phyloP scores from a whole-genome alignment of 192 early-diverging fungal genomes.

The Coemansia furcata region DNA sequence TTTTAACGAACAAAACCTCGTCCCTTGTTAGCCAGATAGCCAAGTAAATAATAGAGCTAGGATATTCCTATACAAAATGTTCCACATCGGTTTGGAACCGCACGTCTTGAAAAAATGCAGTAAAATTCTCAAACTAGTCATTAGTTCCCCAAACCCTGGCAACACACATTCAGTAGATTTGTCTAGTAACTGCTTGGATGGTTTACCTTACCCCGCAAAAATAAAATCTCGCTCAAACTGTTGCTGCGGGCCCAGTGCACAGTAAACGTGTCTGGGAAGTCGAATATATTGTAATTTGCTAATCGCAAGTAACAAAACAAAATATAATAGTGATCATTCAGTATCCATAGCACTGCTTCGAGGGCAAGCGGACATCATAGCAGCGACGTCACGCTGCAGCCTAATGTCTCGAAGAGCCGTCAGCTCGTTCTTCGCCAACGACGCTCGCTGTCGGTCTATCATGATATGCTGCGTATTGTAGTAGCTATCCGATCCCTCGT shows the following conservation, averaged over 20 bases:
- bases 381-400: slow-evolving; percentile 41
- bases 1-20: background rate
- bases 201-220: background rate
- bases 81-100: background rate
- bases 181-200: background rate
- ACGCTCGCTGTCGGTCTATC: slow-evolving; percentile 21
- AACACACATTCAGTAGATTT: background rate
- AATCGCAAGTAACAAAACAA: background rate
- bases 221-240: background rate
- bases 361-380: background rate
- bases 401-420: slow-evolving; percentile 21
- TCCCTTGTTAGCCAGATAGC: background rate
- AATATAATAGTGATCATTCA: background rate
- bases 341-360: background rate
- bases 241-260: background rate
- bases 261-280: background rate
- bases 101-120: background rate
- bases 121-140: background rate
- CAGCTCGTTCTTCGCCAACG: slow-evolving; percentile 11
- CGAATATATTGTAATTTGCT: background rate
- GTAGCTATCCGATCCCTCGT: slow-evolving; percentile 20
- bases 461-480: slow-evolving; percentile 25
- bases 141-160: background rate
- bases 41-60: background rate
- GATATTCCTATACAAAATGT: background rate